These are phyloP conservation scores for Pyrenochaeta sp. DNA, from an alignment of 2,329 filamentous ascomycete genomes.

Conservation along the genomic window DNA sequence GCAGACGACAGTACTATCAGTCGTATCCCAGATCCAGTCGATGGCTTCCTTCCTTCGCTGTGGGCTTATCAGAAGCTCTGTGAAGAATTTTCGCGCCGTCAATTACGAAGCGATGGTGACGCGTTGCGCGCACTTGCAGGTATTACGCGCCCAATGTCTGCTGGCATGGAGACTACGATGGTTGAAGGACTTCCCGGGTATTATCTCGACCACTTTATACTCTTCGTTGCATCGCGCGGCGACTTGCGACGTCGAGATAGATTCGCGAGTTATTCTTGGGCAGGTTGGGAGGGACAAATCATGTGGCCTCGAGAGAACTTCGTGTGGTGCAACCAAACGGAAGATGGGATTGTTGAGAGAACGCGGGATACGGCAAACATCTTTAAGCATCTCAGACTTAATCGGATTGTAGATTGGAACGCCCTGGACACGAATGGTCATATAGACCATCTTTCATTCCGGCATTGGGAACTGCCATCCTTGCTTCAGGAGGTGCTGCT, in stretches of 20 bases:
- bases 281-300: conserved; percentile 9
- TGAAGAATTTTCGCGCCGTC: conserved; percentile 10
- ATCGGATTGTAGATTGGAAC: conserved; percentile 1
- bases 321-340: background rate
- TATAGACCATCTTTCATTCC: background rate
- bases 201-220: conserved; percentile 9
- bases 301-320: conserved; percentile 10
- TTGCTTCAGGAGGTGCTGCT: background rate
- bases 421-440: background rate
- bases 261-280: conserved; percentile 13
- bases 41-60: conserved; percentile 5
- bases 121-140: conserved; percentile 8
- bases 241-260: conserved; percentile 6
- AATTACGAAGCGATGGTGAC: conserved; percentile 7
- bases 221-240: conserved; percentile 3
- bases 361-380: background rate
- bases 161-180: conserved; percentile 2
- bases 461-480: background rate
- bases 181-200: conserved; percentile 8
- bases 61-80: conserved; percentile 14
- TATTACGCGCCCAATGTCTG: conserved; percentile 1
- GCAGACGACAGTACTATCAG: conserved; percentile 11
- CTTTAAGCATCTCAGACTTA: background rate
- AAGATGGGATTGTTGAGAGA: background rate
- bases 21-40: conserved; percentile 3